phyloP scores from a whole-genome alignment of 106 monocot species.

The Dioscorea alata region DNA sequence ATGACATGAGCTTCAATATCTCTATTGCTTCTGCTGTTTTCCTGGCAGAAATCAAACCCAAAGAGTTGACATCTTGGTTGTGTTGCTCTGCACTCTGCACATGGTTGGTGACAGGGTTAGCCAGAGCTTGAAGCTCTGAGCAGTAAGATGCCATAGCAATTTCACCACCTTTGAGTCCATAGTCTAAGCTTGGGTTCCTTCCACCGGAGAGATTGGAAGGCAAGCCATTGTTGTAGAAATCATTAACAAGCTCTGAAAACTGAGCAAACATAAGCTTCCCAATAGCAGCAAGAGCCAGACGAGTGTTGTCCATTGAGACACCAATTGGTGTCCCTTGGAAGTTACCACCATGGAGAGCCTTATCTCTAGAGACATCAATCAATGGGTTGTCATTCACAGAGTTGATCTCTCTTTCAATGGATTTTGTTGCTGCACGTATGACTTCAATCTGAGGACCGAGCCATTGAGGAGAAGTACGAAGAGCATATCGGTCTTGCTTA shows the following conservation, averaged over 20 bases:
- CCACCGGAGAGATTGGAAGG: slow-evolving; percentile 42
- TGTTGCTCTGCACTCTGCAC: slow-evolving; percentile 75
- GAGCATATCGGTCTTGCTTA: slow-evolving; percentile 35
- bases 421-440: slow-evolving; percentile 22
- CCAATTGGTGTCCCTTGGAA: slow-evolving; percentile 60
- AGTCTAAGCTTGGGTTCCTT: slow-evolving; percentile 42
- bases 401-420: slow-evolving; percentile 39
- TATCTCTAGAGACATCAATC: slow-evolving; percentile 41
- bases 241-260: slow-evolving; percentile 67
- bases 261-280: slow-evolving; percentile 82
- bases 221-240: slow-evolving; percentile 53
- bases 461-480: slow-evolving; percentile 37
- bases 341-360: slow-evolving; percentile 41
- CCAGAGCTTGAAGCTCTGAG: slow-evolving; percentile 60
- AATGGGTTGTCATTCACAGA: slow-evolving; percentile 46
- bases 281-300: slow-evolving; percentile 47
- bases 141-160: slow-evolving; percentile 74
- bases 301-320: slow-evolving; percentile 56
- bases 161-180: slow-evolving; percentile 64
- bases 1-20: slow-evolving; percentile 53
- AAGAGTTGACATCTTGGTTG: slow-evolving; percentile 70
- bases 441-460: slow-evolving; percentile 40
- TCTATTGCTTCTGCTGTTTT: slow-evolving; percentile 61
- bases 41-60: slow-evolving; percentile 53
- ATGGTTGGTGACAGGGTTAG: slow-evolving; percentile 63